phyloP scores from a whole-genome alignment of 73 alveolate genomes.

The Symbiodinium pilosum region DNA sequence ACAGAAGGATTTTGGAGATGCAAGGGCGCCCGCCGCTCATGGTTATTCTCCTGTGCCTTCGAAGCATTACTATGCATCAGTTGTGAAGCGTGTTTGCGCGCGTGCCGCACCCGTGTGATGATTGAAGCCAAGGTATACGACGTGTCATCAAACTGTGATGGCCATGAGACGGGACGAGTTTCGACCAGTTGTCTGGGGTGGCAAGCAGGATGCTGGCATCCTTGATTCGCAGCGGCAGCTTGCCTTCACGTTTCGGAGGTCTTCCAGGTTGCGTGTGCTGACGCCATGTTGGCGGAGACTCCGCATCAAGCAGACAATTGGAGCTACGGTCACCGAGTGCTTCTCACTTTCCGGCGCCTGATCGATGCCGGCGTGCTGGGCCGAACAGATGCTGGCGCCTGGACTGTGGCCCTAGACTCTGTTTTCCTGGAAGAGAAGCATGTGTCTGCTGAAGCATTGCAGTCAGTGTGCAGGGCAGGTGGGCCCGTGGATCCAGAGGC shows the following conservation, averaged over 20 bases:
- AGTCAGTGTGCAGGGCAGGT: neutral
- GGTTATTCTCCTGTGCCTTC: too few species aligned
- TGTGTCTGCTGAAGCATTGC: neutral
- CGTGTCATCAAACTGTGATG: neutral
- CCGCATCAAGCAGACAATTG: neutral
- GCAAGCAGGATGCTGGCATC: neutral
- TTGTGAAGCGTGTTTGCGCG: neutral
- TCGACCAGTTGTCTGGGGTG: neutral
- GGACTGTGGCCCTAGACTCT: neutral
- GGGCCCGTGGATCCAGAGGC: neutral
- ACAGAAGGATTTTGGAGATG: neutral
- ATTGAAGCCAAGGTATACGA: neutral
- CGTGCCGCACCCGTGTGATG: too few species aligned
- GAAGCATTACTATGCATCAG: neutral
- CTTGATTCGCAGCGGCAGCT: neutral
- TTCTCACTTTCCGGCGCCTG: neutral
- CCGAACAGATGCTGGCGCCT: neutral
- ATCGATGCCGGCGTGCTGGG: neutral
- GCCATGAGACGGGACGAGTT: neutral
- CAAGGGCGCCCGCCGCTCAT: neutral
- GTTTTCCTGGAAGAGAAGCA: neutral
- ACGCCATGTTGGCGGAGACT: neutral
- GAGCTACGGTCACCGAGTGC: neutral
- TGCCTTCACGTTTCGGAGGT: neutral
- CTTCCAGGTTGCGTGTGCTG: neutral